Conservation (phyloP, 148 eudicot genomes). For the Cornus kousa region DNA sequence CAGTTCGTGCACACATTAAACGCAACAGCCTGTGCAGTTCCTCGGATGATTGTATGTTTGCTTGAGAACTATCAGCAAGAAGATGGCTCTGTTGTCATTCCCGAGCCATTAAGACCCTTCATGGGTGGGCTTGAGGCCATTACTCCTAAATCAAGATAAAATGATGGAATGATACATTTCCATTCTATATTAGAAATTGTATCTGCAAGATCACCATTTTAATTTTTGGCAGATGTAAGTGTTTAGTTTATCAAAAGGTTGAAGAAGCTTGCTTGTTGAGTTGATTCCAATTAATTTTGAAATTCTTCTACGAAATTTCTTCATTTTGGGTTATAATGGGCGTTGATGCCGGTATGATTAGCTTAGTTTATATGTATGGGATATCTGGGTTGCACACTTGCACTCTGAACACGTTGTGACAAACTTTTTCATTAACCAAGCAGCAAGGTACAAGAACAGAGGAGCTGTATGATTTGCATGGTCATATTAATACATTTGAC, state of each 20-base stretch:
- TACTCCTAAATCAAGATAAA: slow-evolving; percentile 39
- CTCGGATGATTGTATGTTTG: slow-evolving; percentile 88
- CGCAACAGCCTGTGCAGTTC: slow-evolving; percentile 94
- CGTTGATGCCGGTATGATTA: no score
- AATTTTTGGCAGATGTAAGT: not conserved
- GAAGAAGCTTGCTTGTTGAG: not conserved
- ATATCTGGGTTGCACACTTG: no score
- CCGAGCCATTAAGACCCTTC: slow-evolving; percentile 77
- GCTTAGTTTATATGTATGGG: no score
- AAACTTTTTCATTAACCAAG: no score
- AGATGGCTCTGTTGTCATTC: slow-evolving; percentile 75
- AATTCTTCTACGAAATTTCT: no score
- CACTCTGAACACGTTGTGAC: no score
- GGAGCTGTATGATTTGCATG: no score
- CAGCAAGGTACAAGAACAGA: no score
- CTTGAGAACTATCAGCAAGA: slow-evolving; percentile 92
- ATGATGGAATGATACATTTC: not conserved
- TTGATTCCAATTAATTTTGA: not conserved
- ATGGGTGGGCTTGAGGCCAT: slow-evolving; percentile 76
- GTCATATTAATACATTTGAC: no score
- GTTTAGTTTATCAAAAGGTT: not conserved
- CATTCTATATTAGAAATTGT: not conserved
- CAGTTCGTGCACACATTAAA: slow-evolving; percentile 88
- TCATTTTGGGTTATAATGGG: no score
- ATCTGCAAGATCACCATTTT: not conserved